A percentile compares a stretch with the other conserved stretches of the same genome.
Evolutionary conservation across 352 stramenopile genomes (phyloP).

Genomic region (Globisporangium irregulare): DNA sequence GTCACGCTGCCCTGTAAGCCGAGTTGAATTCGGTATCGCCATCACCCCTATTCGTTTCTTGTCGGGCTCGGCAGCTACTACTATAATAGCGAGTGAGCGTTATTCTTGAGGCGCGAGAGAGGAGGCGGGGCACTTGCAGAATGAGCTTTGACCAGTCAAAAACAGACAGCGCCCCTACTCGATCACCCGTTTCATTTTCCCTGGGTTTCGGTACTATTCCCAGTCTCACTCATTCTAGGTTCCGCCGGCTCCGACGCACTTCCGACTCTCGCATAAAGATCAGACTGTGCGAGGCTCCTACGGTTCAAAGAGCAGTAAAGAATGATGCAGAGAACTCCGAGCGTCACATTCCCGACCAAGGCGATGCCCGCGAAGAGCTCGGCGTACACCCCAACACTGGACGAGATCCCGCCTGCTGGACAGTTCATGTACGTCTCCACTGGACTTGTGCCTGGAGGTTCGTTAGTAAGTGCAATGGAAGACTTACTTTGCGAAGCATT

Average conservation of each 20-base stretch:
- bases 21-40: background rate
- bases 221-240: background rate
- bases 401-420: conserved; percentile 13
- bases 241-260: background rate
- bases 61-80: background rate
- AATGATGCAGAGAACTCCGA: conserved; percentile 9
- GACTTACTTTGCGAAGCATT: background rate
- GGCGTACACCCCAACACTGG: conserved; percentile 9
- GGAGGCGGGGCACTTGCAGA: background rate
- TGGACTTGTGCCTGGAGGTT: too few relatives aligned
- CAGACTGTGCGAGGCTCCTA: background rate
- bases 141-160: background rate
- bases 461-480: background rate
- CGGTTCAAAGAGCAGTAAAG: background rate
- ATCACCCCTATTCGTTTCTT: conserved; percentile 12
- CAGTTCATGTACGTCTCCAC: conserved; percentile 15
- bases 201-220: background rate
- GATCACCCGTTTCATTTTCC: background rate
- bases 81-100: too few relatives aligned
- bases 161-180: background rate
- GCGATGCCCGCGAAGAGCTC: background rate
- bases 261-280: background rate
- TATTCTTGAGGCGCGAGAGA: background rate
- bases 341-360: conserved; percentile 3
- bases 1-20: background rate